A percentile compares a stretch with the other conserved stretches of the same genome.
phyloP scores from a whole-genome alignment of 2,329 filamentous ascomycete species.

The Paramyrothecium roridum region DNA sequence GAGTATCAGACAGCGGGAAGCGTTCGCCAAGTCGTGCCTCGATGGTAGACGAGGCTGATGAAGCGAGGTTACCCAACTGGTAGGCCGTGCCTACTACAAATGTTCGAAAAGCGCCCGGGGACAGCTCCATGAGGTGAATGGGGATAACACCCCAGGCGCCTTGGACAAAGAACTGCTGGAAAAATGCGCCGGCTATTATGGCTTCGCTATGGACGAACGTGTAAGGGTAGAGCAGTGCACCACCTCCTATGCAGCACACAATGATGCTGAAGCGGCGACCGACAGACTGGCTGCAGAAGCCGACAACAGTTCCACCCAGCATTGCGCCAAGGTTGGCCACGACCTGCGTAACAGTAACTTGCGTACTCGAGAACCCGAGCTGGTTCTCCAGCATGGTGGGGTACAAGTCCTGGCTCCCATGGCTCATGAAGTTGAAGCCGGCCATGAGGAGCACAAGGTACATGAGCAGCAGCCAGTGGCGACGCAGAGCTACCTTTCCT shows the following conservation, averaged over 20 bases:
- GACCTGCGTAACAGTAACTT: constrained; percentile 68
- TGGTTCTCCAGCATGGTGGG: constrained; percentile 58
- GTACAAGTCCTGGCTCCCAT: constrained; percentile 66
- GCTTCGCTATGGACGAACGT: constrained; percentile 61
- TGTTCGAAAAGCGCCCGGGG: constrained; percentile 68
- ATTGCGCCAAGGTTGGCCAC: constrained; percentile 71
- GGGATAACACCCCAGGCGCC: constrained; percentile 76
- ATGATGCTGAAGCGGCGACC: constrained; percentile 69
- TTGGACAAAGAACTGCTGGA: constrained; percentile 77
- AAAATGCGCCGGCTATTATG: constrained; percentile 79
- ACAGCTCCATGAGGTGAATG: constrained; percentile 75
- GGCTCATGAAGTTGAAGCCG: constrained; percentile 89
- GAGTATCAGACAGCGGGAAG: constrained; percentile 64
- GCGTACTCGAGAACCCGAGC: constrained; percentile 47
- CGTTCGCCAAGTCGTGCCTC: constrained; percentile 71
- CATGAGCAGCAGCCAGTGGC: constrained; percentile 75
- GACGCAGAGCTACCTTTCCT: constrained; percentile 72
- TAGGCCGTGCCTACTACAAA: constrained; percentile 73
- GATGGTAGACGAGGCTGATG: constrained; percentile 68
- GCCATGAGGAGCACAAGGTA: constrained; percentile 88
- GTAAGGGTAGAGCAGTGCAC: constrained; percentile 80
- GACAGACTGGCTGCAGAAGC: constrained; percentile 66
- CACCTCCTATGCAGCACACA: constrained; percentile 60
- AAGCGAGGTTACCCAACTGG: constrained; percentile 74
- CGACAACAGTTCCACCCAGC: constrained; percentile 62